Conservation (phyloP, 23 red algal species). For the Agarophyton chilense region DNA sequence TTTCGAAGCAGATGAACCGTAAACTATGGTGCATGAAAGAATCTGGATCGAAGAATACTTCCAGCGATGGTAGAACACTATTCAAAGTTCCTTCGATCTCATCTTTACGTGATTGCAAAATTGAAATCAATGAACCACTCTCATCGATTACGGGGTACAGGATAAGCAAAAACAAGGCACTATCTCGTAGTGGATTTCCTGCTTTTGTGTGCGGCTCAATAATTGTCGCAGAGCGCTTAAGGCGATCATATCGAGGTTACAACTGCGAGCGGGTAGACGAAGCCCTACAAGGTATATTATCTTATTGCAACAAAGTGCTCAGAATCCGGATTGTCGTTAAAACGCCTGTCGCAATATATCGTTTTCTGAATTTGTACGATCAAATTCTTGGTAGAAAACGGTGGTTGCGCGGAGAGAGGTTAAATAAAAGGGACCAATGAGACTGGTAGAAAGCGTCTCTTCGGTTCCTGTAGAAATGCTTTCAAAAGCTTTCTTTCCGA, state of each 20-base stretch:
- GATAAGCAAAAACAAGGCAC: background rate
- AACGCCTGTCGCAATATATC: too few relatives aligned
- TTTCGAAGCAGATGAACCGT: background rate
- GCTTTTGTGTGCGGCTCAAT: background rate
- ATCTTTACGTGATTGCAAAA: background rate
- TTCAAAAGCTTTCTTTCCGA: too few relatives aligned
- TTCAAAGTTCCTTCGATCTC: background rate
- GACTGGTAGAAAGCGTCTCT: too few relatives aligned
- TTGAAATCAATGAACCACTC: background rate
- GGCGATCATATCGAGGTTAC: background rate
- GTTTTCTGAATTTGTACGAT: too few relatives aligned
- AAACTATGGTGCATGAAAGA: background rate
- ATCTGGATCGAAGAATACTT: background rate
- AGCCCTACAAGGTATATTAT: too few relatives aligned
- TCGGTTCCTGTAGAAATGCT: too few relatives aligned
- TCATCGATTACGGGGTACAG: background rate
- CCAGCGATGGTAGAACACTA: background rate
- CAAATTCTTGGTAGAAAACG: too few relatives aligned
- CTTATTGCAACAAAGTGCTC: too few relatives aligned
- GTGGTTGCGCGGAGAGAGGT: too few relatives aligned
- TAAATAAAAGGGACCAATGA: too few relatives aligned
- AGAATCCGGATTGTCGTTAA: too few relatives aligned
- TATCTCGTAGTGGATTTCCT: background rate
- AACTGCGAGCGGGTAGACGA: background rate
- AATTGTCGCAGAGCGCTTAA: background rate